A percentile compares a stretch with the other conserved stretches of the same genome.
Evolutionary conservation across 2,329 filamentous ascomycete genomes (phyloP).

Genomic region (Trichoderma sp.): DNA sequence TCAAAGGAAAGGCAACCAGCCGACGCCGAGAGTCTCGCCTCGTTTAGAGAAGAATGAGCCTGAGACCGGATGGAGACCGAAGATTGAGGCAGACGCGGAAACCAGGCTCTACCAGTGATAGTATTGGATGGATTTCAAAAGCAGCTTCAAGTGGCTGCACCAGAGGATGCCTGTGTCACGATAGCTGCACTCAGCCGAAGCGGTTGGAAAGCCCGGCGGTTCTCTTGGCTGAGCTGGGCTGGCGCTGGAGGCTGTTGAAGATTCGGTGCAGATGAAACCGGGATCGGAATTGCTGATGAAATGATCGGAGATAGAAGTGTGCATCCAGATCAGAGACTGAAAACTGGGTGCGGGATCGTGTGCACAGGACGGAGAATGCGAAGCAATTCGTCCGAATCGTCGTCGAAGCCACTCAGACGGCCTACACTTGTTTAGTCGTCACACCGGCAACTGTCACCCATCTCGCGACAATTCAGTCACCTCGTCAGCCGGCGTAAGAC

Average conservation of each 20-base stretch:
- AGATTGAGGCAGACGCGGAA: background rate
- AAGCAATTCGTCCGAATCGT: too few species aligned
- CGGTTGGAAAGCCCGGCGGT: conserved; percentile 9
- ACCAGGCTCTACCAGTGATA: background rate
- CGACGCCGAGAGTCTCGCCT: conserved; percentile 10
- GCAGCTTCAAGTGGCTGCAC: conserved; percentile 12
- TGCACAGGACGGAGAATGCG: too few species aligned
- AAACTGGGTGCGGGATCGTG: too few species aligned
- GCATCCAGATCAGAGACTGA: too few species aligned
- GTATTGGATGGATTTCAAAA: background rate
- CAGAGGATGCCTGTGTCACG: conserved; percentile 18
- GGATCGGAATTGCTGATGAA: background rate
- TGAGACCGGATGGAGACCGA: conserved; percentile 2
- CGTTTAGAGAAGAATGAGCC: background rate
- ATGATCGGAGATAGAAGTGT: too few species aligned
- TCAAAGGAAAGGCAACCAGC: too few species aligned
- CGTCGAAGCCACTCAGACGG: too few species aligned
- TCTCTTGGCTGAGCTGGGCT: background rate
- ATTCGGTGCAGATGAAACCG: background rate
- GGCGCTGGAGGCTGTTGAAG: background rate
- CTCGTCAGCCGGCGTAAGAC: too few species aligned
- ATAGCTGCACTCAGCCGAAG: conserved; percentile 21
- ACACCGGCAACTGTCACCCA: too few species aligned
- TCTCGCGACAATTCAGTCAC: too few species aligned
- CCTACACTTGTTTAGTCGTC: too few species aligned